Evolutionary conservation across 352 stramenopile species (phyloP), one percentile per base, ranked within the genome.

Genomic region (Phytophthora brassicae): DNA sequence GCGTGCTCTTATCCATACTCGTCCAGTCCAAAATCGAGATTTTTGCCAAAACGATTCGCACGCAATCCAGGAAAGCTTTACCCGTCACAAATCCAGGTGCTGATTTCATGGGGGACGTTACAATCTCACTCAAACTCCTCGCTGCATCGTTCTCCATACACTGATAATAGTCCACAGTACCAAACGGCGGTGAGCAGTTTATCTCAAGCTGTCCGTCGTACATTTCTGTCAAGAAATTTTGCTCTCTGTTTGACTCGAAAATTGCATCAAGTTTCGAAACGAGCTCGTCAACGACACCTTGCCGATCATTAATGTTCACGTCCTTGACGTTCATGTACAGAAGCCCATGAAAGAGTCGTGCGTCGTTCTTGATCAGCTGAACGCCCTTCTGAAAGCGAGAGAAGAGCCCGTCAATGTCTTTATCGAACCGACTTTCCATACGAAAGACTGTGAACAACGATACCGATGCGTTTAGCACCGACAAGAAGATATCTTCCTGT

Each of bases 21-120:
- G 83, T 92, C 81, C 81, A 92, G 33, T 90, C 81, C 14, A 92
- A 39, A 33, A 92, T 88, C 8, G 79, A 83, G 9, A 89, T 86
- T 57, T 92, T 92, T 1, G 81, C 72, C 9, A 90, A 26, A 2
- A 90, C 66, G 13, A 90, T 46, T 0, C 78, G 73, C 9, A 92
- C 45, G 29, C 79, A 92, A 39, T 92, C 77, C 14, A 86, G 56
- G 56, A 92, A 90, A 14, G 54, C 62, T 20, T 77, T 83, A 0
- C 77, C 78, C 0, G 48, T 77, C 2, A 24, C 0, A 48, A 88
- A 89, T 4, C 77, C 75, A 22, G 16, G 19, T 16, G 31, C 2
- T 33, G 31, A n/a, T 14, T 41, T 14, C 17, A 16, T 24, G 6
- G 17, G n/a, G 26, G 53, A 47, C 4, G 28, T 16, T 19, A 66